A percentile compares a stretch with the other conserved stretches of the same genome.
These are phyloP conservation scores for Arabidopsis lyrata DNA, from an alignment of 441 rosid genomes.

Conservation along the genomic window DNA sequence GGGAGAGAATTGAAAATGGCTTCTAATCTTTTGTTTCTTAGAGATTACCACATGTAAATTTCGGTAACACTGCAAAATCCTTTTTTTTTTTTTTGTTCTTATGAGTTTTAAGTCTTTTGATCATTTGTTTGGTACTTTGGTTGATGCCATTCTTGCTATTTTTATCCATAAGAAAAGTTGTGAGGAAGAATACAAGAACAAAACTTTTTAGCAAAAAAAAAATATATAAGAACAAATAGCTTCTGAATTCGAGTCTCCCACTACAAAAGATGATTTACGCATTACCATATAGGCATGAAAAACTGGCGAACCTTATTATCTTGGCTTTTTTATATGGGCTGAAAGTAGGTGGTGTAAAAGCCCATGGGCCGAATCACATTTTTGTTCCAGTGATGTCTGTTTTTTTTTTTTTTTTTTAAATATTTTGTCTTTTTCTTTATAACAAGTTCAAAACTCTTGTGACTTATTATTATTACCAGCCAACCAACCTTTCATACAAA, in stretches of 20 bases:
- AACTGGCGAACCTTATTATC: not conserved
- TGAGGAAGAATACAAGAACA: not conserved
- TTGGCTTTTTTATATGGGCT: conserved; percentile 8
- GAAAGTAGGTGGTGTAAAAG: not conserved
- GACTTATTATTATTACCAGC: conserved; percentile 17
- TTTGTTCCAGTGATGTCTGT: not conserved
- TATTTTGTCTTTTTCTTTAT: conserved; percentile 5
- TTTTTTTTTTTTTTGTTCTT: not conserved
- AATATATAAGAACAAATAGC: too few species aligned
- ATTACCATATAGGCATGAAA: too few species aligned
- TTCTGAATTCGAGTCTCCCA: not conserved
- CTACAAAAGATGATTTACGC: too few species aligned
- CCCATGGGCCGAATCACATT: conserved; percentile 14
- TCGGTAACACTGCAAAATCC: not conserved
- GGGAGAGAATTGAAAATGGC: conserved; percentile 14
- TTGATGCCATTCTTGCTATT: not conserved
- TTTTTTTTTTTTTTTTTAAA: not conserved
- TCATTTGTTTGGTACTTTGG: conserved; percentile 9
- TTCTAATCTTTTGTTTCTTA: conserved; percentile 18
- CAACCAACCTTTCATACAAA: not conserved
- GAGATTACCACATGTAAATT: conserved; percentile 39
- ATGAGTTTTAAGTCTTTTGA: conserved; percentile 12
- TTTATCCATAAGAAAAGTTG: not conserved
- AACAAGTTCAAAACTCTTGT: conserved; percentile 20
- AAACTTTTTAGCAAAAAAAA: not conserved